A percentile compares a stretch with the other conserved stretches of the same genome.
Evolutionary conservation across 305 asterid species (phyloP).

Genomic region (Lippia alba): DNA sequence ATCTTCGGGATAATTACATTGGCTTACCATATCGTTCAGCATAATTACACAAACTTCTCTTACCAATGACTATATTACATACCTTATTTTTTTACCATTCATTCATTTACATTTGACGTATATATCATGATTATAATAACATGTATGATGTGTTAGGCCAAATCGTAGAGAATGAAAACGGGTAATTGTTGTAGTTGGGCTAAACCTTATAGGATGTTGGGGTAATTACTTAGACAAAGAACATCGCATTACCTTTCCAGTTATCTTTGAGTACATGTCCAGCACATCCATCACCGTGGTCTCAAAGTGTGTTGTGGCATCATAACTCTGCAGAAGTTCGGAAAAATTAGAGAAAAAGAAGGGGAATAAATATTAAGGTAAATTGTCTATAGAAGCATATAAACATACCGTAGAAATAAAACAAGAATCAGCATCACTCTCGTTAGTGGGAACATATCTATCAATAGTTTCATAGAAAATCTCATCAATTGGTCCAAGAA

Average conservation of each 20-base stretch:
- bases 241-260: slow-evolving; percentile 71
- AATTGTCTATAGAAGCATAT: slow-evolving; percentile 1
- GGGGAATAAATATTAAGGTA: not conserved
- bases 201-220: no score
- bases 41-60: no score
- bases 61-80: no score
- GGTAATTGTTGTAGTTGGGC: no score
- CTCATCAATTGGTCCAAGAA: slow-evolving; percentile 88
- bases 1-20: no score
- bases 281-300: slow-evolving; percentile 85
- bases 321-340: slow-evolving; percentile 71
- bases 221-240: not conserved
- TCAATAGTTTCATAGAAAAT: slow-evolving; percentile 86
- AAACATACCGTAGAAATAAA: slow-evolving; percentile 68
- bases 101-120: no score
- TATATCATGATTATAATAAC: no score
- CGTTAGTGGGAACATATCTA: slow-evolving; percentile 67
- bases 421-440: slow-evolving; percentile 61
- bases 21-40: no score
- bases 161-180: no score
- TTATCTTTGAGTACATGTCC: slow-evolving; percentile 81
- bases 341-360: not conserved
- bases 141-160: no score
- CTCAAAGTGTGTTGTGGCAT: slow-evolving; percentile 91
- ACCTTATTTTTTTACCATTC: no score